A percentile compares a stretch with the other conserved stretches of the same genome.
Conservation (phyloP, 148 eudicot genomes). For the Fagopyrum tataricum region DNA sequence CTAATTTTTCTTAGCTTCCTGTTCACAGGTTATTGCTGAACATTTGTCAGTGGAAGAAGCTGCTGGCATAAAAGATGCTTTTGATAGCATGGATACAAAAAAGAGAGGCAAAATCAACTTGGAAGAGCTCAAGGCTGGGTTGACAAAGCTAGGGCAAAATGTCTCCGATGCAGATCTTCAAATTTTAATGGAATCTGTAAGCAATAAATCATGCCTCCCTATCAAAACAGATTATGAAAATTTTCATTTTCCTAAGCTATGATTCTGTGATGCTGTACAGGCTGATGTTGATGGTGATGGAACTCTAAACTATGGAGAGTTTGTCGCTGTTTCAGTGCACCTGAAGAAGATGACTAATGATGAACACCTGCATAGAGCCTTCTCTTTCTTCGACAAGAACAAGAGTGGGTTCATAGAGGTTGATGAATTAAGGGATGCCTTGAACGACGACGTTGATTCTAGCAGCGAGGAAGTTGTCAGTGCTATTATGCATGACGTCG, state of each 20-base stretch:
- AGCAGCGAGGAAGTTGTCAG: conserved; percentile 60
- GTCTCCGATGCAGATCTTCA: conserved; percentile 67
- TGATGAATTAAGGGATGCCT: conserved; percentile 58
- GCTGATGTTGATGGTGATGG: conserved; percentile 81
- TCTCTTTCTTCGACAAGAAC: conserved; percentile 62
- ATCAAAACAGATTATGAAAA: background rate
- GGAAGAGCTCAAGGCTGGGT: conserved; percentile 52
- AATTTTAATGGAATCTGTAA: conserved; percentile 68
- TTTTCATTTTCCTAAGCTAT: background rate
- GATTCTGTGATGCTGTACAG: conserved; percentile 24
- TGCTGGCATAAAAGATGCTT: conserved; percentile 69
- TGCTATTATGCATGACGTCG: conserved; percentile 80
- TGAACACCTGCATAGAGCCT: conserved; percentile 65
- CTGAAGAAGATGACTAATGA: conserved; percentile 65
- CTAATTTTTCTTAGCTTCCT: background rate
- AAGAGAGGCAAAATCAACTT: conserved; percentile 55
- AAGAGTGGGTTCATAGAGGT: conserved; percentile 65
- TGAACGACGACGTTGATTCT: conserved; percentile 52
- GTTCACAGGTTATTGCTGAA: conserved; percentile 64
- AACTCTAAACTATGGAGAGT: conserved; percentile 51
- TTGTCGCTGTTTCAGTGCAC: conserved; percentile 72
- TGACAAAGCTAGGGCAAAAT: conserved; percentile 64
- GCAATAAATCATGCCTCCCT: conserved; percentile 7
- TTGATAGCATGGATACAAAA: conserved; percentile 52
- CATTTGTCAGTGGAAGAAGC: conserved; percentile 75